A percentile compares a stretch with the other conserved stretches of the same genome.
phyloP scores from a whole-genome alignment of 179 eudicot species.

The Gypsophila paniculata region DNA sequence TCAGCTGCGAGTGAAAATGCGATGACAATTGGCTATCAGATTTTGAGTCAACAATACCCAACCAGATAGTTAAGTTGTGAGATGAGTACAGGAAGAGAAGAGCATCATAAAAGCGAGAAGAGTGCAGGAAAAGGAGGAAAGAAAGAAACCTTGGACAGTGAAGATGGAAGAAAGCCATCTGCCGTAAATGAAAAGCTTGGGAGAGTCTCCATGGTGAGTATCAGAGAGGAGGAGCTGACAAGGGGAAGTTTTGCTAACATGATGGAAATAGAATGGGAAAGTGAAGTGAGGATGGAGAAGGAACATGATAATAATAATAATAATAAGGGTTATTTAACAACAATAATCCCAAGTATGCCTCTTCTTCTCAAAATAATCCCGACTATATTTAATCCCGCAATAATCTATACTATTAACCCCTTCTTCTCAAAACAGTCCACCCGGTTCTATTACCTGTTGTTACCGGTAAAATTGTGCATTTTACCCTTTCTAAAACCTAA shows the following conservation, averaged over 20 bases:
- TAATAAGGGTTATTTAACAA: too few species aligned
- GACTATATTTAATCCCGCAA: too few species aligned
- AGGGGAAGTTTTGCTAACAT: slow-evolving; percentile 42
- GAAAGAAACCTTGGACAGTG: slow-evolving; percentile 51
- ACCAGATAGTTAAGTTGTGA: not conserved
- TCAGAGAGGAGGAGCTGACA: slow-evolving; percentile 79
- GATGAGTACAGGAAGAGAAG: not conserved
- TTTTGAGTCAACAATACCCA: not conserved
- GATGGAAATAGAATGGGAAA: not conserved
- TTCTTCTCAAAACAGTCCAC: too few species aligned
- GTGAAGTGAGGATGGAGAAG: not conserved
- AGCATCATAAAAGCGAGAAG: not conserved
- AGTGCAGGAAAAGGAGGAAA: not conserved
- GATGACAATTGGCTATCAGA: not conserved
- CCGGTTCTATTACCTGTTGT: too few species aligned
- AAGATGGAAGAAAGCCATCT: slow-evolving; percentile 74
- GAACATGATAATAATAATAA: not conserved
- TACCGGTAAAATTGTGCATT: too few species aligned
- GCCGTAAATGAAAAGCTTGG: slow-evolving; percentile 67
- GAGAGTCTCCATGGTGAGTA: slow-evolving; percentile 71
- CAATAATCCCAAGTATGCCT: too few species aligned
- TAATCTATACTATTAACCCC: too few species aligned
- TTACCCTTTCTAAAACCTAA: too few species aligned
- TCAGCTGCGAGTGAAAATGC: slow-evolving; percentile 37
- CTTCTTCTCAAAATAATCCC: too few species aligned